phyloP scores from a whole-genome alignment of 2,329 filamentous ascomycete species.

The Neoascochyta sp. region DNA sequence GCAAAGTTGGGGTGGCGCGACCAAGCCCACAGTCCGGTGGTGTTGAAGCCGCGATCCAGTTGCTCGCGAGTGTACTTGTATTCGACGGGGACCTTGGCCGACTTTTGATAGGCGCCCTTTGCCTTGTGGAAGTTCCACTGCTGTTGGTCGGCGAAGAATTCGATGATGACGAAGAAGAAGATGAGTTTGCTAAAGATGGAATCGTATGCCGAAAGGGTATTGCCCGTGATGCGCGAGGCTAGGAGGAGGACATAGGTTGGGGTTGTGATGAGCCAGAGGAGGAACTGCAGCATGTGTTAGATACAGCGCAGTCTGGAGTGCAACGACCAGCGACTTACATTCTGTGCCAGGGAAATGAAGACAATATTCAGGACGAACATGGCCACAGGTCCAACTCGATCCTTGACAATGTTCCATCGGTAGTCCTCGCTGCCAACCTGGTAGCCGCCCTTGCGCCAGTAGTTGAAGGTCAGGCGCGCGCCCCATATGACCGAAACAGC shows the following conservation, averaged over 20 bases:
- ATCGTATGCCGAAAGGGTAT: conserved; percentile 52
- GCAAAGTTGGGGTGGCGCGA: conserved; percentile 94
- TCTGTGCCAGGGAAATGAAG: conserved; percentile 84
- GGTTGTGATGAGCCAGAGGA: conserved; percentile 73
- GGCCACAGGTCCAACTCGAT: conserved; percentile 57
- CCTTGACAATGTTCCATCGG: conserved; percentile 76
- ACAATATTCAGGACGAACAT: conserved; percentile 83
- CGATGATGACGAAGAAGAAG: conserved; percentile 57
- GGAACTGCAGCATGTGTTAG: conserved; percentile 47
- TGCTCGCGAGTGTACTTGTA: conserved; percentile 67
- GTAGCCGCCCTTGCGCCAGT: conserved; percentile 94
- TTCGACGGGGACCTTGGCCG: conserved; percentile 62
- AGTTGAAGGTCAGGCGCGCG: conserved; percentile 91
- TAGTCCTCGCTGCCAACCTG: conserved; percentile 88
- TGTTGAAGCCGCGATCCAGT: conserved; percentile 84
- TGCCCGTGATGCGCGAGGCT: conserved; percentile 58
- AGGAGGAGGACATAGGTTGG: conserved; percentile 84
- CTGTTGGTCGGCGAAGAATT: conserved; percentile 84
- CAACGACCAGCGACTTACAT: conserved; percentile 35
- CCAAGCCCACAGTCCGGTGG: conserved; percentile 79
- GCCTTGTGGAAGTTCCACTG: conserved; percentile 88
- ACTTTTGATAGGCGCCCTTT: conserved; percentile 70
- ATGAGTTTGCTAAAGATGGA: conserved; percentile 54
- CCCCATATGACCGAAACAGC: conserved; percentile 74
- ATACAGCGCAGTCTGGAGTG: not conserved